Conservation (phyloP, 768 basidiomycete genomes). For the Phlebiopsis flavidoalba region DNA sequence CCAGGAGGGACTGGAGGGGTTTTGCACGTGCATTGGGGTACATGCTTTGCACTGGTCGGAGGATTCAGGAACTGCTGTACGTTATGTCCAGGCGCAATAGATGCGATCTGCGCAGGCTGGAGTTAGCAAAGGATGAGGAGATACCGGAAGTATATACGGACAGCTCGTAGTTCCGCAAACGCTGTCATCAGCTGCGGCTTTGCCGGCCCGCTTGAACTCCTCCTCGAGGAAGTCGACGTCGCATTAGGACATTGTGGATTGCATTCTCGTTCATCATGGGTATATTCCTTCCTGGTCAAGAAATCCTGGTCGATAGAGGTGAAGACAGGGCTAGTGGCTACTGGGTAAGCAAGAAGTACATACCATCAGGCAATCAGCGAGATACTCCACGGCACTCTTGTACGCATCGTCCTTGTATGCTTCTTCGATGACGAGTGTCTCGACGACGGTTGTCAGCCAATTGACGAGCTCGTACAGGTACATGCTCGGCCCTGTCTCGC, state of each 20-base stretch:
- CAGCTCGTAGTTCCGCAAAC: slow-evolving; percentile 77
- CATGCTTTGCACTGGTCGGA: slow-evolving; percentile 56
- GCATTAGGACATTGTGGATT: slow-evolving; percentile 74
- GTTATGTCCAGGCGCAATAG: slow-evolving; percentile 66
- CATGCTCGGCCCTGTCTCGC: slow-evolving; percentile 80
- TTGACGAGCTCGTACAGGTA: slow-evolving; percentile 94
- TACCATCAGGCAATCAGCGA: slow-evolving; percentile 87
- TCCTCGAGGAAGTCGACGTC: slow-evolving; percentile 88
- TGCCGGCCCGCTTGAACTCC: slow-evolving; percentile 74
- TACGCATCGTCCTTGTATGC: slow-evolving; percentile 88
- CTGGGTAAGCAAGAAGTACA: slow-evolving; percentile 19
- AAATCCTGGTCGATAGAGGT: slow-evolving; percentile 49
- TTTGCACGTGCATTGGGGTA: slow-evolving; percentile 67
- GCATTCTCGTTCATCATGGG: slow-evolving; percentile 85
- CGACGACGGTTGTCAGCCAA: slow-evolving; percentile 95
- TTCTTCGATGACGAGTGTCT: slow-evolving; percentile 80
- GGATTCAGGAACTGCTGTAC: slow-evolving; percentile 81
- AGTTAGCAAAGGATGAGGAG: neutral
- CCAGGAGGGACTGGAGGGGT: slow-evolving; percentile 65
- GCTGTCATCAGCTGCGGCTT: slow-evolving; percentile 62
- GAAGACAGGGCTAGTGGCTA: neutral
- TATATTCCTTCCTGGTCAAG: slow-evolving; percentile 69
- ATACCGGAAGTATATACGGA: slow-evolving; percentile 31
- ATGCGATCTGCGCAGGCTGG: slow-evolving; percentile 45
- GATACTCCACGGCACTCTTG: slow-evolving; percentile 80